Conservation (phyloP, 2,329 filamentous ascomycete species). For the Clarireedia homoeocarpa region DNA sequence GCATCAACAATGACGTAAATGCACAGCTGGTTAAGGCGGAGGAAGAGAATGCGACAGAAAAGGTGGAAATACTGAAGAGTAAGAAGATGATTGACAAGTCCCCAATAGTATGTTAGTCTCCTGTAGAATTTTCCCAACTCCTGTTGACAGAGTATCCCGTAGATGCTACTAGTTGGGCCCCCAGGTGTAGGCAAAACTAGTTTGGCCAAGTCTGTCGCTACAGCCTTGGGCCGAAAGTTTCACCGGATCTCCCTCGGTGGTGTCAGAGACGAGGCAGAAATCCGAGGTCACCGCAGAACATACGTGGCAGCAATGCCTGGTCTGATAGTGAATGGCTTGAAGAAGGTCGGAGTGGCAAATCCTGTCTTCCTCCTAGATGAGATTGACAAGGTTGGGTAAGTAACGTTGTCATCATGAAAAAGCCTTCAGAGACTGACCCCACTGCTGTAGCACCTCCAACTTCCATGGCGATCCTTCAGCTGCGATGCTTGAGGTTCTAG, state of each 20-base stretch:
- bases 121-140: too few species aligned
- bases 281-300: slow-evolving; percentile 86
- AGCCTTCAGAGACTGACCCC: slow-evolving; percentile 1
- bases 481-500: slow-evolving; percentile 94
- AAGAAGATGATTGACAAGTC: slow-evolving; percentile 91
- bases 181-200: slow-evolving; percentile 96
- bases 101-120: too few species aligned
- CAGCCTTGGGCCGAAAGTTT: slow-evolving; percentile 88
- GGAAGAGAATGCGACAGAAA: slow-evolving; percentile 45
- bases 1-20: slow-evolving; percentile 76
- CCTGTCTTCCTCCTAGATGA: slow-evolving; percentile 94
- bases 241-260: slow-evolving; percentile 94
- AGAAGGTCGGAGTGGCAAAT: slow-evolving; percentile 93
- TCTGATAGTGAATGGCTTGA: slow-evolving; percentile 83
- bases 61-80: slow-evolving; percentile 67
- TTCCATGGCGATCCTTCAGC: slow-evolving; percentile 94
- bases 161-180: slow-evolving; percentile 85
- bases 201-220: slow-evolving; percentile 85
- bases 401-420: slow-evolving; percentile 2
- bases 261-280: slow-evolving; percentile 93
- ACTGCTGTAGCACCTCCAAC: slow-evolving; percentile 55
- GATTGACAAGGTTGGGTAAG: slow-evolving; percentile 79
- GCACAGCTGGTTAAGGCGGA: slow-evolving; percentile 64
- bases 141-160: too few species aligned
- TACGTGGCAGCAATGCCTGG: slow-evolving; percentile 99